Percentiles rank a stretch among this genome's conserved stretches.
These are phyloP conservation scores for Carnegiea gigantea DNA, from an alignment of 179 eudicot species.

Conservation along the genomic window DNA sequence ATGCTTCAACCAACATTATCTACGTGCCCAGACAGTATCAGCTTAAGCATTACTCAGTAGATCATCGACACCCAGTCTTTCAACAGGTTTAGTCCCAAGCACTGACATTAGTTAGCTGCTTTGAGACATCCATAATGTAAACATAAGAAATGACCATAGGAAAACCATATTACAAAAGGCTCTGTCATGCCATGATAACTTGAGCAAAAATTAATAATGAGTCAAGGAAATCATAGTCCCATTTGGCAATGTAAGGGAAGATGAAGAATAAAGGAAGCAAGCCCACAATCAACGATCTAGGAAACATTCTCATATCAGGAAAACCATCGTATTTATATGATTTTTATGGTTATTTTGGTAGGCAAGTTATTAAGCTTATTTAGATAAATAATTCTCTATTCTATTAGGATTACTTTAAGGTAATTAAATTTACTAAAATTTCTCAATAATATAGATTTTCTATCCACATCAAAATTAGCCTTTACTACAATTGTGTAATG, in stretches of 20 bases:
- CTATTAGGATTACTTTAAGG: too few species aligned
- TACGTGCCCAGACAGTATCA: background rate
- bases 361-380: background rate
- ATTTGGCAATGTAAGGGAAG: background rate
- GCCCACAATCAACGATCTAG: background rate
- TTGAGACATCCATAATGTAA: background rate
- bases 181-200: background rate
- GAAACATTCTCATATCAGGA: background rate
- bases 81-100: background rate
- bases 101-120: background rate
- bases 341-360: background rate
- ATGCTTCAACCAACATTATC: background rate
- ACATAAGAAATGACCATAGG: background rate
- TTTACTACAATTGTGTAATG: background rate
- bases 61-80: background rate
- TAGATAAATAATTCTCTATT: too few species aligned
- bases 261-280: background rate
- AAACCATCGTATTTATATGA: background rate
- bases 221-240: background rate
- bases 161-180: background rate
- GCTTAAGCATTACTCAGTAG: background rate
- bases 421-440: too few species aligned
- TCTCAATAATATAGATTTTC: too few species aligned
- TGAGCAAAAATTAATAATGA: background rate
- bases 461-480: background rate